Evolutionary conservation across 495 filamentous ascomycete species (phyloP), one percentile per base, ranked within the genome.

Genomic region (Astrocystis sublimbata): DNA sequence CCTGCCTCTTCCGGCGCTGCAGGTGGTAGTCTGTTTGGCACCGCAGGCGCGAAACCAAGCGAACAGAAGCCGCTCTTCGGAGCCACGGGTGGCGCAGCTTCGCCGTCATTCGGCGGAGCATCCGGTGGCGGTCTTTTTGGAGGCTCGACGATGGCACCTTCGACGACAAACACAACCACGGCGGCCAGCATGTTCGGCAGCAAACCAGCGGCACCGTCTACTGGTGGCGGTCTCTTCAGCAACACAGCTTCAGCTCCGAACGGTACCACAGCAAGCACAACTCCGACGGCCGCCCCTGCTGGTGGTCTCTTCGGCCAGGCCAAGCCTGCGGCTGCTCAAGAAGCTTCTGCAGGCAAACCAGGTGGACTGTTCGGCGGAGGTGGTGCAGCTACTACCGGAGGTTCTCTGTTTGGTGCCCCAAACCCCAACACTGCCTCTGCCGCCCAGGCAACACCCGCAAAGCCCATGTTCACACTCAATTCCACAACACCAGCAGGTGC

Each of bases 401-500:
- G 68, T 28, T 64, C 63, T 26, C 53, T 82, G 33, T 83, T 84
- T 61, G 78, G 78, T 42, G 70, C 63, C 58, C 55, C 68, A 1
- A 70, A 67, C 30, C 60, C 77, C 15, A 82, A 77, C 33, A 74
- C 75, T 51, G 76, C 71, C 9, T 47, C 67, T 10, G 43, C 61
- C 52, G 46, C 54, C 2, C 31, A 60, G 15, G 52, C 68, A 41
- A 75, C 73, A 45, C 73, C 73, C 17, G 70, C 73, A 38, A 75
- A 73, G 51, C 58, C 75, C 31, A 62, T 81, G 58, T 83, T 85
- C 60, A 66, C 73, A n/a, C 75, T 76, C 38, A 71, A 75, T 28
- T 88, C 85, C 2, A 89, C 86, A 31, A 89, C 86, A 59, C 86
- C 86, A 42, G 86, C 85, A 55, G 85, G 85, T 33, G 84, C 83